Conservation (phyloP, 495 filamentous ascomycete species). For the Jackrogersella minutella region DNA sequence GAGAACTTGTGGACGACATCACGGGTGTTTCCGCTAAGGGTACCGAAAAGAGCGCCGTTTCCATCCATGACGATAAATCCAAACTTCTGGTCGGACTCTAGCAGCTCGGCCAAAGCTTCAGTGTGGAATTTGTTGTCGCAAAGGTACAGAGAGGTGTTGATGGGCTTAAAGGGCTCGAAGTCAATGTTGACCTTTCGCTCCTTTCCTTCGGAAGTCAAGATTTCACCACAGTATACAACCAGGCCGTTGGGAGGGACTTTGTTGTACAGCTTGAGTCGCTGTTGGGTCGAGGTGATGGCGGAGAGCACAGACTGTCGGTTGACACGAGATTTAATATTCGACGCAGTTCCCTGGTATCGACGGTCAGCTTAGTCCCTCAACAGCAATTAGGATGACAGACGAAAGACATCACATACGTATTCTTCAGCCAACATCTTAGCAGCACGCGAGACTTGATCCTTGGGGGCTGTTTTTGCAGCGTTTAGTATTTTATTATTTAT, state of each 20-base stretch:
- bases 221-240: slow-evolving; percentile 99
- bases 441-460: slow-evolving; percentile 95
- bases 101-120: slow-evolving; percentile 91
- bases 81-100: slow-evolving; percentile 98
- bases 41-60: slow-evolving; percentile 96
- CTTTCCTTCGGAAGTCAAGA: slow-evolving; percentile 97
- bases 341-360: slow-evolving; percentile 84
- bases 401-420: slow-evolving; percentile 72
- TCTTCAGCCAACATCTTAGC: slow-evolving; percentile 99
- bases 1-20: slow-evolving; percentile 97
- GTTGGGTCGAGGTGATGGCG: slow-evolving; percentile 98
- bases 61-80: slow-evolving; percentile 99
- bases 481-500: slow-evolving; percentile 17
- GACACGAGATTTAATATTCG: slow-evolving; percentile 99
- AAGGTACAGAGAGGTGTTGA: slow-evolving; percentile 98
- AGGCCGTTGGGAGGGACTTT: slow-evolving; percentile 97
- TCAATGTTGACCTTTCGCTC: slow-evolving; percentile 99
- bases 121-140: slow-evolving; percentile 99
- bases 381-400: neutral
- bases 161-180: slow-evolving; percentile 99
- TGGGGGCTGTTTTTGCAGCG: slow-evolving; percentile 70
- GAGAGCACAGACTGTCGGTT: slow-evolving; percentile 97
- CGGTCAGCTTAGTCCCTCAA: slow-evolving; percentile 19
- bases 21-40: slow-evolving; percentile 93
- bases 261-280: slow-evolving; percentile 97